Base-by-base conservation (phyloP, 768 basidiomycete genomes). In the Naganishia vaughanmartiniae region DNA sequence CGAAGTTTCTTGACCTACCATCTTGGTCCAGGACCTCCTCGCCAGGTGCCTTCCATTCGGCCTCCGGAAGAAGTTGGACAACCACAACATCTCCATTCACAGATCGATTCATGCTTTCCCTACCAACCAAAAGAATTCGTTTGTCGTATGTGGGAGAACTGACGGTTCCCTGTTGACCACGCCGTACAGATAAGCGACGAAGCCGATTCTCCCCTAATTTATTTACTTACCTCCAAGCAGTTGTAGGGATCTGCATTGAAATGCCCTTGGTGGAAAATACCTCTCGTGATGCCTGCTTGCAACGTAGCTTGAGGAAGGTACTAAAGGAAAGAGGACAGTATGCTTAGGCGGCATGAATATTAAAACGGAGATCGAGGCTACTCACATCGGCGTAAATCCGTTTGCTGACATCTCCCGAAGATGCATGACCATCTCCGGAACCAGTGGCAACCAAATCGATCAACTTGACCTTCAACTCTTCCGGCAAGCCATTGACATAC, bases 231-330 rank as follows among this genome's bases (percentile, higher is more conserved):
- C 85, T 97, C 95, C 17, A 97, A 85, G 75, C 94, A 98, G 79
- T 99, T 98, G 82, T 93, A 99, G 73, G 89, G 89, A 75, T 91
- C 96, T 2, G 93, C 92, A 76, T 90, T 93, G 83, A 95, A 99
- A 78, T 94, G 89, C 0, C 96, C 96, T 82, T 97, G 92, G 76
- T 92, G 87, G 4, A 94, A 85, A 51, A 89, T 84, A 1, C 91
- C 92, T 4, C 87, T 86, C 79, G 93, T 94, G 69, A 97, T 85
- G 0, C 93, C 94, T 12, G 93, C 91, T 46, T 87, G 77, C 11
- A 97, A 81, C 0, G 86, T 87, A 0, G 88, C 84, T 11, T 86
- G 84, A 0, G 93, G 84, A 19, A 96, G 83, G 79, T 98, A 94
- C 92, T 98, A 58, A 54, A 46, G 51, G 26, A 1, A 51, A n/a